Evolutionary conservation across 2,329 filamentous ascomycete species (phyloP).

Genomic region (Neofusicoccum sp.): DNA sequence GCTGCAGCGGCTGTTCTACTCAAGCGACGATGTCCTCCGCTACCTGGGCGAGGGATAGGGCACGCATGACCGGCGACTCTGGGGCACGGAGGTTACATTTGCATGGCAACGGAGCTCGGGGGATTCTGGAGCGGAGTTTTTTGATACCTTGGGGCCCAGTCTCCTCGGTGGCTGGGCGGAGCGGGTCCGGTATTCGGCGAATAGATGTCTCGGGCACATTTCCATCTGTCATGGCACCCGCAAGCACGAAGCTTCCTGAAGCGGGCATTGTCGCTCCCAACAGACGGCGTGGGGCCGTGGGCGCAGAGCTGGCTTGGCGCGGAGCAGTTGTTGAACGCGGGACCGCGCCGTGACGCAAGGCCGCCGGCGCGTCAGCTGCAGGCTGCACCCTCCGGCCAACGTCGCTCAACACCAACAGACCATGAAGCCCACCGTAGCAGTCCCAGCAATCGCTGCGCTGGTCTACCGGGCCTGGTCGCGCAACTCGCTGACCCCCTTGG

Average conservation of each 20-base stretch:
- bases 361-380: background rate
- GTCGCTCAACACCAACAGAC: constrained; percentile 10
- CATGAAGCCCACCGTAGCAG: constrained; percentile 27
- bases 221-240: background rate
- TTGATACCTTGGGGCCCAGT: too few species aligned
- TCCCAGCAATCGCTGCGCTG: constrained; percentile 35
- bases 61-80: background rate
- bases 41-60: constrained; percentile 58
- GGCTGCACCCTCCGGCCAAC: constrained; percentile 3
- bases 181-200: background rate
- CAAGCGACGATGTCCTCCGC: constrained; percentile 70
- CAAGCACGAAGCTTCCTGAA: background rate
- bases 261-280: background rate
- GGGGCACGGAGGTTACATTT: background rate
- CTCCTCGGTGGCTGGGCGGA: background rate
- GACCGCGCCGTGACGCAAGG: constrained; percentile 1
- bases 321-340: background rate
- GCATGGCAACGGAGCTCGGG: constrained; percentile 1
- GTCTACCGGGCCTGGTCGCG: constrained; percentile 41
- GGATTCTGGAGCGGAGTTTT: background rate
- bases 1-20: constrained; percentile 70
- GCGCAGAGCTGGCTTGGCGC: background rate
- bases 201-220: background rate
- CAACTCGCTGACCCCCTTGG: constrained; percentile 70
- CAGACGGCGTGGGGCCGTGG: background rate